phyloP scores from a whole-genome alignment of 129 eudicot species.

The Chrysanthemum lavandulifolium region DNA sequence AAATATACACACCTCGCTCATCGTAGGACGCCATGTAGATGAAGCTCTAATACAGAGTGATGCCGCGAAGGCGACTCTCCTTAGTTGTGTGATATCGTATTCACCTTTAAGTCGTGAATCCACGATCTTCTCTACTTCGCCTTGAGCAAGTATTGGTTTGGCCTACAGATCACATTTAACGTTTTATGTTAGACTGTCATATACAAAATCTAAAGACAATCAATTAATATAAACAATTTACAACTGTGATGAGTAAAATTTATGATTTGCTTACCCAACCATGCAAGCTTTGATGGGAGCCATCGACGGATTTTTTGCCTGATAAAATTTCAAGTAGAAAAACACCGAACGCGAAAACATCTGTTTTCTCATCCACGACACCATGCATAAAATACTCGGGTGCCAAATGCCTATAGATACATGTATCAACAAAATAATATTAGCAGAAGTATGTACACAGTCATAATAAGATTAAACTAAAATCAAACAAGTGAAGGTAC shows the following conservation, averaged over 20 bases:
- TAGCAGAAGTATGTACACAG: neutral
- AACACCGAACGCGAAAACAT: slow-evolving; percentile 94
- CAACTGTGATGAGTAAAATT: neutral
- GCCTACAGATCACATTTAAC: slow-evolving; percentile 43
- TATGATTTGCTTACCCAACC: slow-evolving; percentile 66
- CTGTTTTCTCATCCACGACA: slow-evolving; percentile 94
- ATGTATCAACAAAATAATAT: slow-evolving; percentile 1
- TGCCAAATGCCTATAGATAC: slow-evolving; percentile 71
- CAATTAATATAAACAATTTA: too few species aligned
- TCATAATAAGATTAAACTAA: neutral
- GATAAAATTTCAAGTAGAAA: slow-evolving; percentile 80
- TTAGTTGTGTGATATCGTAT: slow-evolving; percentile 55
- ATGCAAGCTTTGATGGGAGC: slow-evolving; percentile 86
- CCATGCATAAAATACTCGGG: slow-evolving; percentile 99
- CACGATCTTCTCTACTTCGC: slow-evolving; percentile 55
- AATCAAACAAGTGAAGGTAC: slow-evolving; percentile 33
- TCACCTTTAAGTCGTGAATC: slow-evolving; percentile 76
- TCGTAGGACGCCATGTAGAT: slow-evolving; percentile 89
- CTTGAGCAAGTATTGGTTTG: slow-evolving; percentile 65
- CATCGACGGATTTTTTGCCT: slow-evolving; percentile 84
- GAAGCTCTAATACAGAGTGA: slow-evolving; percentile 88
- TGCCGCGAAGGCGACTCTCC: slow-evolving; percentile 67
- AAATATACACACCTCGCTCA: slow-evolving; percentile 68
- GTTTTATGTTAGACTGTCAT: too few species aligned
- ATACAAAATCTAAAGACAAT: too few species aligned